Conservation (phyloP, 2,329 filamentous ascomycete genomes). For the Beauveria scarabaeidicola region DNA sequence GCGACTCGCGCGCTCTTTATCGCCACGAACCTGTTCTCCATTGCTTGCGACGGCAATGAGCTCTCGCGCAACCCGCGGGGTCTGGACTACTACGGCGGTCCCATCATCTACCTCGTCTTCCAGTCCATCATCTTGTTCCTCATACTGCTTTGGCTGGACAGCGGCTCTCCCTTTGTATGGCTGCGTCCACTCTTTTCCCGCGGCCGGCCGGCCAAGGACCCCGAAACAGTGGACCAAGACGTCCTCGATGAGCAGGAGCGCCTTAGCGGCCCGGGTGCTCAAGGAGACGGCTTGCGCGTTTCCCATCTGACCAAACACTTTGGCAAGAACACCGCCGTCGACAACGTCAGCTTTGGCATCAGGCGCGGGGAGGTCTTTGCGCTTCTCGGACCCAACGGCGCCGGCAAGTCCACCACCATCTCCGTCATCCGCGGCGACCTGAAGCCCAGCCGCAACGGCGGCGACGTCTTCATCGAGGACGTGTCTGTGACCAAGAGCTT, state of each 20-base stretch:
- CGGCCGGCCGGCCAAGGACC: constrained; percentile 16
- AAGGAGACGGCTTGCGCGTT: constrained; percentile 64
- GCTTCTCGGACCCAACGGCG: constrained; percentile 81
- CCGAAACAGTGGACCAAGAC: constrained; percentile 44
- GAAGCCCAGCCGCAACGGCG: constrained; percentile 59
- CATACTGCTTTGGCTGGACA: constrained; percentile 71
- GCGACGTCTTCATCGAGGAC: constrained; percentile 73
- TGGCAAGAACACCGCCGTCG: constrained; percentile 67
- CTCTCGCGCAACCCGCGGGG: constrained; percentile 60
- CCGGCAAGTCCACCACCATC: constrained; percentile 86
- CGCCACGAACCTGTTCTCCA: constrained; percentile 73
- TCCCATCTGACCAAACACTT: constrained; percentile 75
- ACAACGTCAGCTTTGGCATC: constrained; percentile 80
- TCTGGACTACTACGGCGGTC: constrained; percentile 70
- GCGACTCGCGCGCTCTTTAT: constrained; percentile 67
- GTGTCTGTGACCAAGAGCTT: constrained; percentile 65
- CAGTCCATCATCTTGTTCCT: constrained; percentile 65
- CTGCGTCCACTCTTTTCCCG: constrained; percentile 34
- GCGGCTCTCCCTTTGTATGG: constrained; percentile 55
- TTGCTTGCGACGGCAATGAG: constrained; percentile 59
- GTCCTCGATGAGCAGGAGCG: constrained; percentile 56
- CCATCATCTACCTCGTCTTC: constrained; percentile 71
- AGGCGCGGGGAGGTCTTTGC: constrained; percentile 77
- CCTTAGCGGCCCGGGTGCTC: constrained; percentile 35
- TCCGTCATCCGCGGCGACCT: constrained; percentile 84